Evolutionary conservation across 176 grass and related monocot genomes (phyloP).

Genomic region (Carex cristatella): DNA sequence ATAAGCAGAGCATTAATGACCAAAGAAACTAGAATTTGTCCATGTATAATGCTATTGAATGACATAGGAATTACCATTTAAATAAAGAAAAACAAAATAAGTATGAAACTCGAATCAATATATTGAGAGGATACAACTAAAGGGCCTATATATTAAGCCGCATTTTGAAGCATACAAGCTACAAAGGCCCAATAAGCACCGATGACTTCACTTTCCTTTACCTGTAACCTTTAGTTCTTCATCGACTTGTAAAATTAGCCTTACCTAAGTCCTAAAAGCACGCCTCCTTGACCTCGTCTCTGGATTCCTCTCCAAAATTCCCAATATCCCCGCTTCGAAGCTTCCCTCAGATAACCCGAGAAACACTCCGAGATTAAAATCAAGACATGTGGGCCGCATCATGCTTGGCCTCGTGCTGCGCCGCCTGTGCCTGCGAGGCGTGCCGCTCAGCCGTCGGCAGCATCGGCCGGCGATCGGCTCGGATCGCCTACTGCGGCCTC

Average conservation of each 20-base stretch:
- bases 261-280: slow-evolving; percentile 12
- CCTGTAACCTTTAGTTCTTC: background rate
- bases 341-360: background rate
- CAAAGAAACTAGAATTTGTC: background rate
- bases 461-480: slow-evolving; percentile 94
- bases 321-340: slow-evolving; percentile 20
- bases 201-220: background rate
- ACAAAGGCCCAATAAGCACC: background rate
- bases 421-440: slow-evolving; percentile 97
- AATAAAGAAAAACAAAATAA: background rate
- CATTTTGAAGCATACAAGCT: background rate
- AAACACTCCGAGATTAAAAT: background rate
- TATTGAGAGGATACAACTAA: background rate
- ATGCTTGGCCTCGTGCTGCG: slow-evolving; percentile 98
- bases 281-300: slow-evolving; percentile 19
- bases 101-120: background rate
- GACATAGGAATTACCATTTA: background rate
- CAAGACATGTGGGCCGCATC: slow-evolving; percentile 87
- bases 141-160: background rate
- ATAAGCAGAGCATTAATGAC: background rate
- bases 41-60: background rate
- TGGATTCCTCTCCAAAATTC: slow-evolving; percentile 21
- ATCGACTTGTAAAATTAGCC: background rate
- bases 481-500: slow-evolving; percentile 99
- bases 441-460: slow-evolving; percentile 91